Evolutionary conservation across 805 yeast genomes (phyloP), one percentile per base, ranked within the genome.

Genomic region (Pichia rugopelliculosa): DNA sequence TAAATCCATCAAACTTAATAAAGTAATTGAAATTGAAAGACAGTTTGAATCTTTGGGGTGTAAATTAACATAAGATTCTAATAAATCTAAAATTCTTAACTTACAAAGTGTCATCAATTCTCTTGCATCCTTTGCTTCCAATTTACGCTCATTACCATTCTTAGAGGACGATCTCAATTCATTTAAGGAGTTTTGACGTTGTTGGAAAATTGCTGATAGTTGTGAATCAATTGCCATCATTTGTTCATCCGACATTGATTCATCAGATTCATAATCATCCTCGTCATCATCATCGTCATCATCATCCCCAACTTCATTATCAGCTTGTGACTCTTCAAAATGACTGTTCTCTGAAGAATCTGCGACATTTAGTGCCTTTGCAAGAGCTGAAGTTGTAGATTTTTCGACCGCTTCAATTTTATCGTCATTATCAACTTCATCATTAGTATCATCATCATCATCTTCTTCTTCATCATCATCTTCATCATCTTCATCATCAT

Each of bases 221-320:
- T 88, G 93, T 21, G 75, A 85, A 61, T 91, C 98, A 57, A 91
- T 76, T 20, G 90, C 95, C 82, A 89, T 80, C 98, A 91, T 91
- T 62, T 89, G 89, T 57, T 90, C 96, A 64, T 90, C 97, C 51
- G 90, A 95, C 95, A 89, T 87, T 0, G 91, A 81, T 55, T 86
- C 95, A 23, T 77, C 82, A 7, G 77, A 75, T 25, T 76, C 82
- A 25, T 72, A 77, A 5, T 73, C 80, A 18, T 70, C 77, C 36
- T 75, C 81, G 8, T 62, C 61, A 11, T 68, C 71, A 25, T 72
- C 75, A 13, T 67, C 71, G 18, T 22, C 26, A 12, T n/a, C n/a
- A 23, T 39, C n/a, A 15, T 73, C 77, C 8, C 58, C 54, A 18
- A 67, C 66, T 21, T 68, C 73, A 15, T 64, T 67, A 5, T 62